Conservation (phyloP, 192 early-diverging fungal genomes). For the Coemansia erecta region DNA sequence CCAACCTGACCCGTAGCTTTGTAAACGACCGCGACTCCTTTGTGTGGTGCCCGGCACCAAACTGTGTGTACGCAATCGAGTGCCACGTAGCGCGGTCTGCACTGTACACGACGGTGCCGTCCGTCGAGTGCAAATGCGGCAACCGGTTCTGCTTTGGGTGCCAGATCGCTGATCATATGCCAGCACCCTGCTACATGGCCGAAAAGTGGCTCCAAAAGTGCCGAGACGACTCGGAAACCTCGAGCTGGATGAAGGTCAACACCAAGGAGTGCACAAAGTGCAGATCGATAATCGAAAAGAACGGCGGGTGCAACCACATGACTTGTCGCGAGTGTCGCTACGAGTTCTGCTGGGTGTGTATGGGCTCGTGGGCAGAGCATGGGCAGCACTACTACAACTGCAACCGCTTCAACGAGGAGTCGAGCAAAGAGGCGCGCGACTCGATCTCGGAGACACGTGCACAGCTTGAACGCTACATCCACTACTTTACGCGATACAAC, state of each 20-base stretch:
- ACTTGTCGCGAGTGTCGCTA: slow-evolving; percentile 96
- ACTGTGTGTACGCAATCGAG: slow-evolving; percentile 93
- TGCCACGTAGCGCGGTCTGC: slow-evolving; percentile 75
- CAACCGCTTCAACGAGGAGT: slow-evolving; percentile 94
- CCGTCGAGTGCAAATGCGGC: slow-evolving; percentile 80
- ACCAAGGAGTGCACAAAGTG: slow-evolving; percentile 97
- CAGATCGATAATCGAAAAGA: slow-evolving; percentile 96
- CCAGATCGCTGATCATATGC: slow-evolving; percentile 76
- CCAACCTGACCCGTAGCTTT: slow-evolving; percentile 75
- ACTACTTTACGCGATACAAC: slow-evolving; percentile 96
- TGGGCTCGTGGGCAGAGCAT: slow-evolving; percentile 96
- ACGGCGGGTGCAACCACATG: slow-evolving; percentile 99
- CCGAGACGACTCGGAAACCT: slow-evolving; percentile 95
- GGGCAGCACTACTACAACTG: slow-evolving; percentile 96
- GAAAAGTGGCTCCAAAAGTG: slow-evolving; percentile 92
- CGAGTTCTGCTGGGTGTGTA: slow-evolving; percentile 99
- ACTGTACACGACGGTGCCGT: slow-evolving; percentile 73
- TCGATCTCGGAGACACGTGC: slow-evolving; percentile 82
- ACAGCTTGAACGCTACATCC: slow-evolving; percentile 90
- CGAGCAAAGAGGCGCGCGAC: slow-evolving; percentile 82
- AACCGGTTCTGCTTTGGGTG: slow-evolving; percentile 93
- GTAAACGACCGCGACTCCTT: slow-evolving; percentile 84
- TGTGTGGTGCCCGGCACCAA: slow-evolving; percentile 93
- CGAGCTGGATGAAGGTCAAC: slow-evolving; percentile 95
- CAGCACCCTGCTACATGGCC: slow-evolving; percentile 82